Conservation (phyloP, 768 basidiomycete species). For the Tylopilus plumbeoviolaceoides region DNA sequence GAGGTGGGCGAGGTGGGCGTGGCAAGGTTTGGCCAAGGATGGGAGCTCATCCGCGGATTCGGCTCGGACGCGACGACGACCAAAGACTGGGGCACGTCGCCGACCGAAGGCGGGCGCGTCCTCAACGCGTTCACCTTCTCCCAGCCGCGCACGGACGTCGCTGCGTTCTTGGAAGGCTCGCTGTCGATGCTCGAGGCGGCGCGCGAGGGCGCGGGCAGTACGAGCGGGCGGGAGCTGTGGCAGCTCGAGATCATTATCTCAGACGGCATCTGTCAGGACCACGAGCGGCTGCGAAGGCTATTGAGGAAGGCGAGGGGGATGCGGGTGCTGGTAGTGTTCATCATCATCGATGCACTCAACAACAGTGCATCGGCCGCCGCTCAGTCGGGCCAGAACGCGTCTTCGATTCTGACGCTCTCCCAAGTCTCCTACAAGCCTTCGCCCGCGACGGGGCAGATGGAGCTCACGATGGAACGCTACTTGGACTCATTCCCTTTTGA, state of each 20-base stretch:
- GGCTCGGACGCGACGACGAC: conserved; percentile 64
- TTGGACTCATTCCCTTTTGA: conserved; percentile 97
- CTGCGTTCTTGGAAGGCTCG: conserved; percentile 75
- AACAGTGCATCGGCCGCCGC: conserved; percentile 11
- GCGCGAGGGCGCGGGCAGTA: conserved; percentile 55
- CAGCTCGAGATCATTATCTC: conserved; percentile 98
- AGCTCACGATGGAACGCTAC: conserved; percentile 84
- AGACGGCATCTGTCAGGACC: conserved; percentile 98
- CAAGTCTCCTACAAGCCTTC: conserved; percentile 75
- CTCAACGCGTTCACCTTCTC: conserved; percentile 85
- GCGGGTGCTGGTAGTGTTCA: conserved; percentile 92
- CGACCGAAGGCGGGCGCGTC: conserved; percentile 38
- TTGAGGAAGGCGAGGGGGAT: conserved; percentile 86
- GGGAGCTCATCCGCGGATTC: conserved; percentile 88
- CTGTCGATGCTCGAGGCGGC: conserved; percentile 72
- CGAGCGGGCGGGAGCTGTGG: conserved; percentile 82
- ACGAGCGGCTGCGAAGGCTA: conserved; percentile 74
- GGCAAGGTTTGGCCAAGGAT: conserved; percentile 82
- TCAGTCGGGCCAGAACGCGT: conserved; percentile 32
- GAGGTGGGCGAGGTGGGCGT: conserved; percentile 95
- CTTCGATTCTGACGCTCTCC: conserved; percentile 91
- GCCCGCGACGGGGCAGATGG: conserved; percentile 58
- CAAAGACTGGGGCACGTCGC: conserved; percentile 36
- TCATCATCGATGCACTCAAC: conserved; percentile 89
- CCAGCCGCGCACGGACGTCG: conserved; percentile 86